Base-by-base conservation (phyloP, 1,284 basidiomycete species). In the Termitomyces sp. region DNA sequence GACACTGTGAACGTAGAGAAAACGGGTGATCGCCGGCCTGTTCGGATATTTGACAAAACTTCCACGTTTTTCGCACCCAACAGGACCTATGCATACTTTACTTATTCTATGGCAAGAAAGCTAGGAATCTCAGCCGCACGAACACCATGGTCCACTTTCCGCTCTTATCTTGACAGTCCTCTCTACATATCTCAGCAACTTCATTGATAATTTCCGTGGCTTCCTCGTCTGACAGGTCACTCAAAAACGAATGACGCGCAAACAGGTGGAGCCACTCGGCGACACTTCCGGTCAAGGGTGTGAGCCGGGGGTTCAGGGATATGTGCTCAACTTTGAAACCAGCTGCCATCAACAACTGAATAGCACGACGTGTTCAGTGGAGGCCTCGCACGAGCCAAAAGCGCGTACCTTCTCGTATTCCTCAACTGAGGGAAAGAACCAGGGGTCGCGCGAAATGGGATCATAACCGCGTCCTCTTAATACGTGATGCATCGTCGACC, bases 361-460 rank as follows among this genome's bases (percentile, higher is more conserved):
- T 24, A 24, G 14, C 10, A 24, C 28, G 21, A 24, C 21, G 5
- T n/a, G n/a, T 50, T 13, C 24, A 37, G 21, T 14, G 13, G 5
- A 31, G 24, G 18, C 16, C 39, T 28, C 18, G 21, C 18, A 33
- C 18, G 13, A 26, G 13, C 28, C 34, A n/a, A 18, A 26, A 14
- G 3, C 3, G 3, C 33, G 5, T 16, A 86, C 85, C 60, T 71
- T 69, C 30, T 65, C 68, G 66, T 93, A 91, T 56, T 86, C 80
- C 37, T 78, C 74, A 3, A 74, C 72, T 0, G 85, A 84, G 0
- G 91, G 91, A 62, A 91, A 93, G 68, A 83, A 91, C 89, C 89
- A 93, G 0, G 91, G 91, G 63, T 93, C 90, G 34, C 81, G 64
- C 6, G 66, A 59, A 3, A 67, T 63, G 4, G 88, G 80, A 62